Evolutionary conservation across 169 alveolate species (phyloP), one percentile per base, ranked within the genome.

Genomic region (Eimeria brunetti): DNA sequence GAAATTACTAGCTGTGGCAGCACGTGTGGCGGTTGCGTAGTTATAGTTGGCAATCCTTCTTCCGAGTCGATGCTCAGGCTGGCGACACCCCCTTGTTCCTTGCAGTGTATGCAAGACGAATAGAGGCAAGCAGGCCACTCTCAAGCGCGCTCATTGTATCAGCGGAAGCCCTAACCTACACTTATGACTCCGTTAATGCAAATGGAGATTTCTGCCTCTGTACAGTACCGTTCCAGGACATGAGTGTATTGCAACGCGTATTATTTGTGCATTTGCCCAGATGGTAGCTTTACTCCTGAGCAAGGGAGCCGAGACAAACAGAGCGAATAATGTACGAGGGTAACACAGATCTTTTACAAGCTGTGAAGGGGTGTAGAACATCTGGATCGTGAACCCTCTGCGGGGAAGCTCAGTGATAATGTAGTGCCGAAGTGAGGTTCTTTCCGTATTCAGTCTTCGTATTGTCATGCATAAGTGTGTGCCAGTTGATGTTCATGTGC

Each of bases 41-140:
- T 20, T 1, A 71, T 38, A 53, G 41, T 18, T 7, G 0, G 53
- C 41, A 51, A 16, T 16, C 41, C 53, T 4, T 38, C 16, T 71
- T 2, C 56, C 33, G 36, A 76, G 18, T 41, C 1, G 9, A 11
- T 56, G 88, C 27, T 53, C 91, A 90, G 91, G 96, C 96, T 18
- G 96, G 96, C 22, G 96, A 94, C 46, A 78, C 96, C 5, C 94
- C 96, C 9, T 76, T 94, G 89, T 46, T 85, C 36, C 95, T 84
- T 20, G 96, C 96, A 0, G 96, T 94, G 9, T 73, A 88, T 18
- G 95, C 89, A 3, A 24, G 93, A 27, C 69, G 93, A 16, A 44
- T 44, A 27, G 96, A 94, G 83, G 96, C 81, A 76, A 36, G 89
- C 14, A 58, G 1, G 53, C 71, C 20, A 3, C n/a, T 9, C 38